A percentile compares a stretch with the other conserved stretches of the same genome.
These are phyloP conservation scores for Phytophthora lateralis DNA, from an alignment of 352 stramenopile species.

Conservation along the genomic window DNA sequence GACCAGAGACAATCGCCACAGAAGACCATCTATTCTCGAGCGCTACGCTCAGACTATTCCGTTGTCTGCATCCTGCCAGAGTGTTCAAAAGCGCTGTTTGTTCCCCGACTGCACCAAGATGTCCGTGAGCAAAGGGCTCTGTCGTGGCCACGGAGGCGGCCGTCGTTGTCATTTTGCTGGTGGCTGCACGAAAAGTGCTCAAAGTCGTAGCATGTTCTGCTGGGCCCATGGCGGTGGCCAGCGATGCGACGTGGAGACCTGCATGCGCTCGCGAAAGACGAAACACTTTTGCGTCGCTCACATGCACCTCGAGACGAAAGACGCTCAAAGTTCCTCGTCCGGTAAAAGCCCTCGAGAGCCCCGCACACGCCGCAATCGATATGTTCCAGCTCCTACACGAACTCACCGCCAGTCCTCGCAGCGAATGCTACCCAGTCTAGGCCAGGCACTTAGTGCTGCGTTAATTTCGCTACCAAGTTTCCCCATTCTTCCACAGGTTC, in stretches of 20 bases:
- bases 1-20: constrained; percentile 13
- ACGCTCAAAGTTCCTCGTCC: constrained; percentile 1
- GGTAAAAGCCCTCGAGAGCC: constrained; percentile 15
- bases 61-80: constrained; percentile 58
- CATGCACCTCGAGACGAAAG: constrained; percentile 38
- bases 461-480: constrained; percentile 52
- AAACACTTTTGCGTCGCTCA: constrained; percentile 73
- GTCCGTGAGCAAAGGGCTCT: constrained; percentile 67
- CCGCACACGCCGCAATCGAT: constrained; percentile 21
- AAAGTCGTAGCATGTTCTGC: constrained; percentile 73
- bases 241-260: constrained; percentile 63
- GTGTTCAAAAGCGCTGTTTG: constrained; percentile 65
- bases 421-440: constrained; percentile 49
- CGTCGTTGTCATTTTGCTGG: constrained; percentile 61
- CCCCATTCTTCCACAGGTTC: constrained; percentile 27
- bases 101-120: constrained; percentile 66
- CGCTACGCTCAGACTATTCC: constrained; percentile 46
- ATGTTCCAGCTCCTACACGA: constrained; percentile 20
- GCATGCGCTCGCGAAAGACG: constrained; percentile 71
- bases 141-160: constrained; percentile 67
- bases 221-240: constrained; percentile 73
- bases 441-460: constrained; percentile 50
- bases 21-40: constrained; percentile 40
- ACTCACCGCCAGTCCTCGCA: constrained; percentile 6
- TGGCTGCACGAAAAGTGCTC: constrained; percentile 68